These are phyloP conservation scores for Epichloe glyceriae DNA, from an alignment of 2,329 filamentous ascomycete genomes.

Conservation along the genomic window DNA sequence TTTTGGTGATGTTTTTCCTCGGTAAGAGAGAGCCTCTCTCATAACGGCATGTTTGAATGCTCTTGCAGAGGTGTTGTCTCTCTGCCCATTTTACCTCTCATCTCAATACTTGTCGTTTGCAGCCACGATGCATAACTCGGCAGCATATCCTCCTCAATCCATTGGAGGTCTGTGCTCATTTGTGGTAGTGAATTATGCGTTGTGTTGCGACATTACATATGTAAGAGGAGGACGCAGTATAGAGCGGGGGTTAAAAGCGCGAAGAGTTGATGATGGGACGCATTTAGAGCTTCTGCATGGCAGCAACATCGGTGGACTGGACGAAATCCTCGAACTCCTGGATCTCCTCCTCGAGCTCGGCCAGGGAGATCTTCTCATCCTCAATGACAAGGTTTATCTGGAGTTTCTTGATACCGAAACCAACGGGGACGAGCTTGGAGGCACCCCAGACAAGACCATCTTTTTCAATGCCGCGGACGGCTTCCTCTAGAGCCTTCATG, in stretches of 20 bases:
- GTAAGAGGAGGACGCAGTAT: not conserved
- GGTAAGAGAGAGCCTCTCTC: not conserved
- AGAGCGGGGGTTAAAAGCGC: not conserved
- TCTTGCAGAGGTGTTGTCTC: not conserved
- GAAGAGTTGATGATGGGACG: not conserved
- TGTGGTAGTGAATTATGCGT: not conserved
- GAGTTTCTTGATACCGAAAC: slow-evolving; percentile 98
- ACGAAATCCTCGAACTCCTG: slow-evolving; percentile 80
- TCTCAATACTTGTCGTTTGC: not conserved
- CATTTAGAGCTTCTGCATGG: slow-evolving; percentile 83
- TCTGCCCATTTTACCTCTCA: not conserved
- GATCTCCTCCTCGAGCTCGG: slow-evolving; percentile 80
- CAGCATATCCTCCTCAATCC: not conserved
- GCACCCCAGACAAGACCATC: slow-evolving; percentile 95
- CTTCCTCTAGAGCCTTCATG: slow-evolving; percentile 67
- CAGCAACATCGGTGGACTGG: slow-evolving; percentile 82
- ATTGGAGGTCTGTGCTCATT: not conserved
- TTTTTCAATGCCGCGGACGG: slow-evolving; percentile 73
- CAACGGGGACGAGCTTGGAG: slow-evolving; percentile 77
- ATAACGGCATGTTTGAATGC: not conserved
- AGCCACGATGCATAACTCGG: not conserved
- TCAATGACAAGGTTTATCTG: slow-evolving; percentile 97
- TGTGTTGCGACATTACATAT: not conserved
- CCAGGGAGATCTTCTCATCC: slow-evolving; percentile 86
- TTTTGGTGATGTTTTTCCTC: not conserved